Evolutionary conservation across 805 yeast species (phyloP).

Genomic region (Cyberlindnera galapagoensis): DNA sequence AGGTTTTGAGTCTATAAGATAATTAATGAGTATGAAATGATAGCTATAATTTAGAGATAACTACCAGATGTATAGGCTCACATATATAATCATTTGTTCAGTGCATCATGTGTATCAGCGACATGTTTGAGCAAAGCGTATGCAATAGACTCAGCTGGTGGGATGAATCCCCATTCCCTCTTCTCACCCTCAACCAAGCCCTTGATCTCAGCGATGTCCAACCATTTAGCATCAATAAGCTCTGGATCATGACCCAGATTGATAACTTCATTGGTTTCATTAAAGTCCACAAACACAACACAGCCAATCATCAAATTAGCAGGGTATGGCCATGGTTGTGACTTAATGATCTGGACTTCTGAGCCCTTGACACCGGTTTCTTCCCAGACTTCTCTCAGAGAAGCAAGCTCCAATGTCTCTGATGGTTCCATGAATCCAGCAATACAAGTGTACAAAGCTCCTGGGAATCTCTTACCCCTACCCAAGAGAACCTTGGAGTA

Average conservation of each 20-base stretch:
- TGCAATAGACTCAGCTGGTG: conserved; percentile 25
- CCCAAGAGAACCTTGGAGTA: conserved; percentile 65
- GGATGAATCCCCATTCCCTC: conserved; percentile 21
- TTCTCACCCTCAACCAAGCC: conserved; percentile 15
- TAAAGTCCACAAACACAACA: conserved; percentile 66
- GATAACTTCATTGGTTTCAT: conserved; percentile 58
- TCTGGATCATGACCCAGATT: conserved; percentile 81
- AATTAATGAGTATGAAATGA: too few species aligned
- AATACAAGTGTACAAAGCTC: conserved; percentile 68
- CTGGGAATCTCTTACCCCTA: conserved; percentile 54
- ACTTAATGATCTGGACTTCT: conserved; percentile 52
- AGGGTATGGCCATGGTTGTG: conserved; percentile 99
- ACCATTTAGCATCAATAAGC: conserved; percentile 82
- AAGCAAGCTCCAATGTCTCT: conserved; percentile 85
- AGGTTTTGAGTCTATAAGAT: conserved; percentile 30
- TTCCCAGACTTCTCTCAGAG: conserved; percentile 88
- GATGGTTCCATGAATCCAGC: conserved; percentile 97
- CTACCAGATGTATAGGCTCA: conserved; percentile 24
- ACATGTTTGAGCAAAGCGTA: conserved; percentile 20
- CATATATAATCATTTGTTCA: conserved; percentile 7
- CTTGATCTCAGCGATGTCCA: conserved; percentile 47
- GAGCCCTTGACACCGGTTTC: conserved; percentile 78
- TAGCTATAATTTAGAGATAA: conserved; percentile 42
- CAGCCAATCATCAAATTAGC: conserved; percentile 93
- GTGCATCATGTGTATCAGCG: conserved; percentile 10